Evolutionary conservation across 1,284 basidiomycete genomes (phyloP), one percentile per base, ranked within the genome.

Genomic region (Microbotryum scabiosae): DNA sequence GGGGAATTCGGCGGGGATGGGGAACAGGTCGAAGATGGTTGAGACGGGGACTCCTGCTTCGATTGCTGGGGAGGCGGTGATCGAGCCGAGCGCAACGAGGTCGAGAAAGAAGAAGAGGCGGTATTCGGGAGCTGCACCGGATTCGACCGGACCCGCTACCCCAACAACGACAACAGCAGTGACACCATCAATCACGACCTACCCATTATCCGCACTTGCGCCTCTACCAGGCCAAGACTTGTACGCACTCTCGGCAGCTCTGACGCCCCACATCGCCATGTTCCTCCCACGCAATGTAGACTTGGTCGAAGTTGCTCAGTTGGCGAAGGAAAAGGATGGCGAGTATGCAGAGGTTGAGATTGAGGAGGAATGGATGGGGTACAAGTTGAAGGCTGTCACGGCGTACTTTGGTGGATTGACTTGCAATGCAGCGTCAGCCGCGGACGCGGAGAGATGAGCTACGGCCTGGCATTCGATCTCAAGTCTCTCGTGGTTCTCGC

Each of bases 351-450:
- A 73, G 70, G 79, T 91, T 3, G 89, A 91, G 71, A 80, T 92
- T 12, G 89, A 93, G 72, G 89, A 92, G 72, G 86, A 88, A 72
- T 91, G 88, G 87, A 89, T 88, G 85, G 84, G 86, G 2, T 77
- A 76, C 20, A 91, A 90, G 75, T 76, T 92, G 54, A 93, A 91
- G 70, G 80, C 80, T 10, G 65, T 82, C 18, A 79, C 78, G 12
- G 76, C 75, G 7, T 81, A 81, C 68, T 81, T 72, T 71, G 81
- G 80, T 1, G 73, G 36, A 41, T 41, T 41, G 36, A 41, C 36
- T 16, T 41, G 36, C 16, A 41, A 41, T 41, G 36, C 36, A 41
- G 36, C 36, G 5, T 10, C 36, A 41, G 36, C 36, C 9, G 36
- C 36, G 16, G 16, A 12, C 12, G 36, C 14, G 14, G 3, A 12